These are phyloP conservation scores for Geranium rotundifolium DNA, from an alignment of 345 rosid species.

Conservation along the genomic window DNA sequence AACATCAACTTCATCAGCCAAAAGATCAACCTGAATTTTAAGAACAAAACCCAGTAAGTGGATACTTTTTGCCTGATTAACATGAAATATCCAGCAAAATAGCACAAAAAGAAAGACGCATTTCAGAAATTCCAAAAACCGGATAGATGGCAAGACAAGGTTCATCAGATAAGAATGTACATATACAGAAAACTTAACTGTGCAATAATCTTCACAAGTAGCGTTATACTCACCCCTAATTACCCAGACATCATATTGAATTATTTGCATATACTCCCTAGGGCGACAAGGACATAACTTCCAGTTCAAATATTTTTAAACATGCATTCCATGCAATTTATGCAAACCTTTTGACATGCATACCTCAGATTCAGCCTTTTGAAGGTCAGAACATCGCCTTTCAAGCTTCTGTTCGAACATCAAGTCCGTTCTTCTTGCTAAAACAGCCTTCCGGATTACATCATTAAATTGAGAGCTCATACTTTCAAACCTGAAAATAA, in stretches of 20 bases:
- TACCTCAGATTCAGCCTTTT: slow-evolving; percentile 93
- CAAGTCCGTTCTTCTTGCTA: slow-evolving; percentile 28
- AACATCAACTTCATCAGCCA: slow-evolving; percentile 81
- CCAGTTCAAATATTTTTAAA: not conserved
- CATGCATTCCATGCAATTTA: too few species aligned
- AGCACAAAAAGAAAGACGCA: not conserved
- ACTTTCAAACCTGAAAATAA: slow-evolving; percentile 40
- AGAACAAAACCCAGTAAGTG: slow-evolving; percentile 3
- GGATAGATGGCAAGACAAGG: not conserved
- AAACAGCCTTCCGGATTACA: slow-evolving; percentile 30
- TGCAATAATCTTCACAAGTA: not conserved
- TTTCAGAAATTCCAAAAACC: not conserved
- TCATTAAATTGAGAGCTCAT: slow-evolving; percentile 30
- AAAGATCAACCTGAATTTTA: slow-evolving; percentile 73
- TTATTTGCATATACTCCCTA: not conserved
- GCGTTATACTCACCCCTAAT: not conserved
- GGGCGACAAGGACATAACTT: not conserved
- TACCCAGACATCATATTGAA: not conserved
- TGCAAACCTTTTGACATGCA: not conserved
- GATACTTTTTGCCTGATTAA: not conserved
- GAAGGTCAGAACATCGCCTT: slow-evolving; percentile 50
- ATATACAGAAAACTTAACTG: too few species aligned
- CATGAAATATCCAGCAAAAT: not conserved
- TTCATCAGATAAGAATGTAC: too few species aligned
- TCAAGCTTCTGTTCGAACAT: slow-evolving; percentile 44